Conservation (phyloP, 148 eudicot genomes). For the Tetragonia tetragonoides region DNA sequence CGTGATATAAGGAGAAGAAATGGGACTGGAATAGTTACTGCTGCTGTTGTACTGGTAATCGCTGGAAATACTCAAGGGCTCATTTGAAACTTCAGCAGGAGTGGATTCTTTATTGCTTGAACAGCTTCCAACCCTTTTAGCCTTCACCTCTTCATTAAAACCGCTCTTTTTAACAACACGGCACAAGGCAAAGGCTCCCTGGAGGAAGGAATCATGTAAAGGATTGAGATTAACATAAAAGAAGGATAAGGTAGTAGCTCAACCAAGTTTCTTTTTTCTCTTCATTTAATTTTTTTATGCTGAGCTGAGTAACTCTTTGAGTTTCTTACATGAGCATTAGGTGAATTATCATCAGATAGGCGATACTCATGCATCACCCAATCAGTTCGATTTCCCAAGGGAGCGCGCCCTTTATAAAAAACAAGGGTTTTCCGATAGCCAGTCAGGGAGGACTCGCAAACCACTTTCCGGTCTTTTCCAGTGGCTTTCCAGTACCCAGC, state of each 20-base stretch:
- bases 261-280: not conserved
- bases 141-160: conserved; percentile 36
- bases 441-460: conserved; percentile 48
- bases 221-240: not conserved
- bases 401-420: conserved; percentile 84
- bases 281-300: too few species aligned
- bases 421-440: conserved; percentile 86
- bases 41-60: conserved; percentile 46
- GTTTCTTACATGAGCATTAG: conserved; percentile 54
- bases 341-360: conserved; percentile 58
- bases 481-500: conserved; percentile 98
- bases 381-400: conserved; percentile 74
- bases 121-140: conserved; percentile 40
- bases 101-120: conserved; percentile 31
- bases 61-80: conserved; percentile 37
- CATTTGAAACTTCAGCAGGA: conserved; percentile 33
- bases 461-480: conserved; percentile 80
- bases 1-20: conserved; percentile 51
- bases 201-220: conserved; percentile 17
- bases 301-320: not conserved
- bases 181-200: conserved; percentile 76
- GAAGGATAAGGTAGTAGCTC: not conserved
- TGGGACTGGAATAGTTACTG: conserved; percentile 50
- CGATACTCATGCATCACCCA: conserved; percentile 98
- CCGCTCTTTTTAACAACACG: conserved; percentile 66